Evolutionary conservation across 768 basidiomycete genomes (phyloP).

Genomic region (Xerocomellus amylosporus): DNA sequence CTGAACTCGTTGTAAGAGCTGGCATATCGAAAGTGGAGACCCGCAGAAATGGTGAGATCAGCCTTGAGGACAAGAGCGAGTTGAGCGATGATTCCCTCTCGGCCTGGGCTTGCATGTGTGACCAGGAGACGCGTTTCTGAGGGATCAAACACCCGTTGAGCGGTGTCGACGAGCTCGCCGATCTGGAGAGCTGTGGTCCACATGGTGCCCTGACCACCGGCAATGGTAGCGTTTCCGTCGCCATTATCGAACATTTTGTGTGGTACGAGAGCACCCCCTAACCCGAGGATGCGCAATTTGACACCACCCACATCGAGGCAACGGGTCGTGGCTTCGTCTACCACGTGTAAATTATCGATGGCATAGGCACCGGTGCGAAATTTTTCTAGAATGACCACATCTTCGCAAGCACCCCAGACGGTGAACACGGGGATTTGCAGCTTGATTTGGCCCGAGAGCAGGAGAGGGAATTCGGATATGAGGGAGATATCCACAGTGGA

Average conservation of each 20-base stretch:
- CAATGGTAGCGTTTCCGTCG: conserved; percentile 93
- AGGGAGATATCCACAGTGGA: conserved; percentile 70
- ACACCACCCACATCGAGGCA: conserved; percentile 90
- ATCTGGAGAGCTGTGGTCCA: conserved; percentile 98
- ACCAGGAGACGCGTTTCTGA: conserved; percentile 93
- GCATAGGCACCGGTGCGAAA: conserved; percentile 79
- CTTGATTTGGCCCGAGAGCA: conserved; percentile 87
- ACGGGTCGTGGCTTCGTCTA: conserved; percentile 95
- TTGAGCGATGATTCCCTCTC: conserved; percentile 90
- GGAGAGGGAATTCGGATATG: conserved; percentile 91
- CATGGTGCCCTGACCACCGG: conserved; percentile 97
- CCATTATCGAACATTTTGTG: conserved; percentile 97
- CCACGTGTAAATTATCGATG: conserved; percentile 85
- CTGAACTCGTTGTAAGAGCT: conserved; percentile 97
- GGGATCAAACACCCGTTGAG: conserved; percentile 88
- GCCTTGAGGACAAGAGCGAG: conserved; percentile 89
- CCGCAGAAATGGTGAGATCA: conserved; percentile 90
- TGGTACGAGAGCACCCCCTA: conserved; percentile 91
- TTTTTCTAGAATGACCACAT: conserved; percentile 89
- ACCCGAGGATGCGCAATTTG: conserved; percentile 89
- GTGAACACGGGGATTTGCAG: conserved; percentile 93
- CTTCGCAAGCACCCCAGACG: conserved; percentile 97
- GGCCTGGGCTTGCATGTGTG: conserved; percentile 87
- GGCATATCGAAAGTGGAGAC: conserved; percentile 97
- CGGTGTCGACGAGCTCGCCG: conserved; percentile 96